Evolutionary conservation across 306 rosid genomes (phyloP).

Genomic region (Begonia fuchsioides): DNA sequence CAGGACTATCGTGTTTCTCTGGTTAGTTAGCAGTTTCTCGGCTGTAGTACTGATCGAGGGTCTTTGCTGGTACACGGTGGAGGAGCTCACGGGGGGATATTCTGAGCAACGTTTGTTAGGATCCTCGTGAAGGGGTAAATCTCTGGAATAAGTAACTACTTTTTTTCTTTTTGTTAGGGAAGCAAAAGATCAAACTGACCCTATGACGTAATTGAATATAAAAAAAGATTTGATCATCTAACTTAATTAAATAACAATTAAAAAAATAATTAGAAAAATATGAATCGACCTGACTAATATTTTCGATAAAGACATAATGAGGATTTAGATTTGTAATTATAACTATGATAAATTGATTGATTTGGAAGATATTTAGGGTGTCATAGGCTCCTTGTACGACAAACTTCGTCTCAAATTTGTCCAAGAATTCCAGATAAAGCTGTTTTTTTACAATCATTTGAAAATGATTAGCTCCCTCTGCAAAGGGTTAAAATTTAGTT

Average conservation of each 20-base stretch:
- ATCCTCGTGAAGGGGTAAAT: too few species aligned
- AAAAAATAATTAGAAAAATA: too few species aligned
- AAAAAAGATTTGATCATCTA: too few species aligned
- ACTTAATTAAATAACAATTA: too few species aligned
- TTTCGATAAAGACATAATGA: too few species aligned
- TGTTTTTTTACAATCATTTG: constrained; percentile 15
- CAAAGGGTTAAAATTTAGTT: not conserved
- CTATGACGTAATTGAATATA: too few species aligned
- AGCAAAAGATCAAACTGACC: too few species aligned
- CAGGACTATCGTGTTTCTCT: too few species aligned
- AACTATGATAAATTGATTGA: constrained; percentile 96
- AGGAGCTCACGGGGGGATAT: constrained; percentile 97
- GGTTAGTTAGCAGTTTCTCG: constrained; percentile 66
- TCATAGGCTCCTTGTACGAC: constrained; percentile 89
- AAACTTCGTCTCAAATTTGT: constrained; percentile 89
- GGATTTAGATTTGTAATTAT: too few species aligned
- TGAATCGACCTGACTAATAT: too few species aligned
- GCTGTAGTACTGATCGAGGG: constrained; percentile 74
- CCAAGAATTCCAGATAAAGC: constrained; percentile 94
- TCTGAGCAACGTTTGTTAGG: constrained; percentile 75
- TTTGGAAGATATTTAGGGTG: constrained; percentile 88
- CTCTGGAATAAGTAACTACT: too few species aligned
- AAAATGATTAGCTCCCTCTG: constrained; percentile 12
- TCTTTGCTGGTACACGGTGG: constrained; percentile 92
- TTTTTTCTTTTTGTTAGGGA: too few species aligned